Conservation (phyloP, 148 eudicot genomes). For the Diospyros kaki region DNA sequence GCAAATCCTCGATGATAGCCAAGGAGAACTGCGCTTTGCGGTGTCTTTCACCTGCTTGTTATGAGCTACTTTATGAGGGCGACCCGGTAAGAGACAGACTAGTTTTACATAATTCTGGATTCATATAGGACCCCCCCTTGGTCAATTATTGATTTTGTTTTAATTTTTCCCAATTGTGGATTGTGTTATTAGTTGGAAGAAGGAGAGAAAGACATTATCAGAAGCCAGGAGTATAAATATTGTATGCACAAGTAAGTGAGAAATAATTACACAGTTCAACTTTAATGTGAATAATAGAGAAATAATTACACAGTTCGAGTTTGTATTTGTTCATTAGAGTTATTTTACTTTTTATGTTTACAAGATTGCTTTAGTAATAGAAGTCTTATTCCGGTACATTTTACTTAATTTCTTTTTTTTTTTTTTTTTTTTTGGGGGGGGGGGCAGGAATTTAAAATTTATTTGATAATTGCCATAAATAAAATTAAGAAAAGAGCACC, state of each 20-base stretch:
- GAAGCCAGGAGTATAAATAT: slow-evolving; percentile 86
- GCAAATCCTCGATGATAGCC: slow-evolving; percentile 71
- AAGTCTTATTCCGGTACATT: neutral
- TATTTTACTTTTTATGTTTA: neutral
- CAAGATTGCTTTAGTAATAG: neutral
- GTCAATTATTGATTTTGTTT: neutral
- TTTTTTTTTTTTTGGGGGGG: no score
- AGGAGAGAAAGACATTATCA: slow-evolving; percentile 75
- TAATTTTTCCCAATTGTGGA: neutral
- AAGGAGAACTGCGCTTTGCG: slow-evolving; percentile 83
- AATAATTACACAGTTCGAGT: neutral
- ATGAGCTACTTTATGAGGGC: slow-evolving; percentile 76
- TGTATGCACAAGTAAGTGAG: slow-evolving; percentile 72
- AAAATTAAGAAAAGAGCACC: no score
- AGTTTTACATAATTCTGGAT: neutral
- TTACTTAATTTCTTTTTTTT: neutral
- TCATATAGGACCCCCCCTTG: neutral
- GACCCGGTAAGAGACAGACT: slow-evolving; percentile 59
- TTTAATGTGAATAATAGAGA: neutral
- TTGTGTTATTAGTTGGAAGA: slow-evolving; percentile 64
- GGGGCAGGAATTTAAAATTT: neutral
- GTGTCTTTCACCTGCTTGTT: slow-evolving; percentile 84
- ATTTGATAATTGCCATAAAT: neutral
- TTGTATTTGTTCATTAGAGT: neutral
- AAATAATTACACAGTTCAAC: neutral